Evolutionary conservation across 495 filamentous ascomycete species (phyloP).

Genomic region (Aspergillus nidulans): DNA sequence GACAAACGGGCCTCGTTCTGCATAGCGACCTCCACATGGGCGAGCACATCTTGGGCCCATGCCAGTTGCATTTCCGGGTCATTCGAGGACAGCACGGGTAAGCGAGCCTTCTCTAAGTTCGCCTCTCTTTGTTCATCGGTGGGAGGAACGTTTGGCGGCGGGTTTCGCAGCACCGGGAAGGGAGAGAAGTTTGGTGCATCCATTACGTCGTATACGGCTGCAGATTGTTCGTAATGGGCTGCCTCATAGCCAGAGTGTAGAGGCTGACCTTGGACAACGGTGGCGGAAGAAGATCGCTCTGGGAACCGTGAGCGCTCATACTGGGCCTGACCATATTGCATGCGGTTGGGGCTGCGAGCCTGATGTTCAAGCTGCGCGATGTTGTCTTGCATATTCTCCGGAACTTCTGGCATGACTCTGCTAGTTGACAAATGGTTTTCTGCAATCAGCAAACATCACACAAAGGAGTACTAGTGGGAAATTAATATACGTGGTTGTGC

Average conservation of each 20-base stretch:
- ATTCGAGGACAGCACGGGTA: constrained; percentile 83
- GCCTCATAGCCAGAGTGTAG: constrained; percentile 29
- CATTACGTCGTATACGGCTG: constrained; percentile 41
- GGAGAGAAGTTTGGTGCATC: constrained; percentile 82
- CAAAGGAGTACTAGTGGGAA: constrained; percentile 5
- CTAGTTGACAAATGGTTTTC: constrained; percentile 10
- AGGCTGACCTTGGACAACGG: constrained; percentile 29
- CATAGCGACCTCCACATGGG: constrained; percentile 80
- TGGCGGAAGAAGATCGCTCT: constrained; percentile 38
- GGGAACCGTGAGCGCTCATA: constrained; percentile 40
- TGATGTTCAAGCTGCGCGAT: constrained; percentile 84
- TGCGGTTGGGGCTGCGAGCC: constrained; percentile 49
- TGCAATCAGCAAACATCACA: constrained; percentile 15
- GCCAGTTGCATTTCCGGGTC: constrained; percentile 95
- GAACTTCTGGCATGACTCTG: constrained; percentile 73
- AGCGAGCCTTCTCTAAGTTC: constrained; percentile 74
- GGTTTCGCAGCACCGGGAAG: constrained; percentile 78
- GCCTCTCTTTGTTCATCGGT: constrained; percentile 92
- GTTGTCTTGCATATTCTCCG: constrained; percentile 85
- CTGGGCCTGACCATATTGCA: constrained; percentile 33
- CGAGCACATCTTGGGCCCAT: constrained; percentile 90
- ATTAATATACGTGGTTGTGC: not conserved
- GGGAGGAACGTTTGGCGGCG: constrained; percentile 84
- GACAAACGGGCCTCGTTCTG: constrained; percentile 62
- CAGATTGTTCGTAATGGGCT: constrained; percentile 38